These are phyloP conservation scores for Tuber indicum DNA, from an alignment of 495 filamentous ascomycete genomes.

Conservation along the genomic window DNA sequence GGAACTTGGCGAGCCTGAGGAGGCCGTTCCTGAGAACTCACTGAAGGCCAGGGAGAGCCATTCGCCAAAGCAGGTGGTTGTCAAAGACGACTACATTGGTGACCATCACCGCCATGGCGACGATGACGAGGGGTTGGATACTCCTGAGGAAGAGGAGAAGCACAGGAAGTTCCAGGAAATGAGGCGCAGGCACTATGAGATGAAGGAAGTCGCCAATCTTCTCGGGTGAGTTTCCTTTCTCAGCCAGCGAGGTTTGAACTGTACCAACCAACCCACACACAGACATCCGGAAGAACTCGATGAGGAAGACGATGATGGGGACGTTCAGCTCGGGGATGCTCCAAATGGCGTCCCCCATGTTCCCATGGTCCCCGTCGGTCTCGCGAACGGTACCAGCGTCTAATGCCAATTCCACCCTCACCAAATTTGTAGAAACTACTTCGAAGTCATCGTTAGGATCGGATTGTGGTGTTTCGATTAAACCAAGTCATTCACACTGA, in stretches of 20 bases:
- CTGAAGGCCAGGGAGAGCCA: conserved; percentile 47
- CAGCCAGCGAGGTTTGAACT: background rate
- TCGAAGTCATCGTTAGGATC: background rate
- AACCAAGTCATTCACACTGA: background rate
- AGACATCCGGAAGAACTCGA: conserved; percentile 53
- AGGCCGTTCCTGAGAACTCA: conserved; percentile 47
- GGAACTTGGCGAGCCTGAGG: conserved; percentile 91
- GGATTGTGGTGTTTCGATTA: background rate
- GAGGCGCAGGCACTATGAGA: conserved; percentile 95
- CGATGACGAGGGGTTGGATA: conserved; percentile 55
- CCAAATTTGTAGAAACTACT: background rate
- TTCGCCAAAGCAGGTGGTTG: conserved; percentile 61
- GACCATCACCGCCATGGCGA: conserved; percentile 49
- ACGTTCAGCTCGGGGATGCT: conserved; percentile 43
- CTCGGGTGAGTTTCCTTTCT: conserved; percentile 57
- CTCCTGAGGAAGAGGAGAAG: conserved; percentile 76
- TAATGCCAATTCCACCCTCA: background rate
- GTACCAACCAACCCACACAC: conserved; percentile 4
- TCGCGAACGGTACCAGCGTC: conserved; percentile 26
- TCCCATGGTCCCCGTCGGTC: conserved; percentile 5
- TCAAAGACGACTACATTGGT: conserved; percentile 58
- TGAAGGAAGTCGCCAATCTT: conserved; percentile 86
- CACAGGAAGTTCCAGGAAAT: conserved; percentile 83
- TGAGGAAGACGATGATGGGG: conserved; percentile 50
- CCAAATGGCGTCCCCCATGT: conserved; percentile 28